Evolutionary conservation across 768 basidiomycete species (phyloP), one percentile per base, ranked within the genome.

Genomic region (Suillus placidus): DNA sequence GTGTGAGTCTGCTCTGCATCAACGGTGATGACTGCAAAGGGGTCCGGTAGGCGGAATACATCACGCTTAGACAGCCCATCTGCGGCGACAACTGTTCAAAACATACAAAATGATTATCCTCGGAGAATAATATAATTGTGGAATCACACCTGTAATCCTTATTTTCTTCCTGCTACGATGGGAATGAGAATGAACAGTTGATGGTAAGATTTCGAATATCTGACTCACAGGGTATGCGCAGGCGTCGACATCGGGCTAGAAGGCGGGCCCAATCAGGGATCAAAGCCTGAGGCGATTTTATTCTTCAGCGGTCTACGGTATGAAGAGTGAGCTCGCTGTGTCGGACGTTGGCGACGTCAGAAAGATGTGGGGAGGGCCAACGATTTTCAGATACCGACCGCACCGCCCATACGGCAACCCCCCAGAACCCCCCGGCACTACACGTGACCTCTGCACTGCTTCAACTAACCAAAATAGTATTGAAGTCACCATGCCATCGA

Each of bases 1-100:
- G 97, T 97, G 70, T 94, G 92, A 0, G 96, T 99, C 78, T 98
- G 96, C 77, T 97, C 95, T 4, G 95, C 94, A 71, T 99, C 97
- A 51, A 99, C 95, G 26, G 97, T 98, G 77, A 99, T 92, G 72
- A 99, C 95, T 6, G 97, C 97, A 76, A 99, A 98, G 6, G 97
- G 97, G 79, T 99, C 96, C 4, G 97, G 97, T 7, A 98, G 89
- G 61, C 96, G 88, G 76, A 97, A 95, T 62, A 97, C 94, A 82
- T 97, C 95, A 64, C 95, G 92, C 81, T 97, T 97, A 56, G 91
- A 91, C 23, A 97, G 81, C 16, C 92, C 92, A 80, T 97, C 95
- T 55, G 95, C 97, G 64, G 97, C 97, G 68, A 99, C 95, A 68
- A 96, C 95, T 97, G 71, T 37, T 4, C 9, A 64, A 60, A 63